Evolutionary conservation across 306 rosid species (phyloP).

Genomic region (Cicer chorassanicum): DNA sequence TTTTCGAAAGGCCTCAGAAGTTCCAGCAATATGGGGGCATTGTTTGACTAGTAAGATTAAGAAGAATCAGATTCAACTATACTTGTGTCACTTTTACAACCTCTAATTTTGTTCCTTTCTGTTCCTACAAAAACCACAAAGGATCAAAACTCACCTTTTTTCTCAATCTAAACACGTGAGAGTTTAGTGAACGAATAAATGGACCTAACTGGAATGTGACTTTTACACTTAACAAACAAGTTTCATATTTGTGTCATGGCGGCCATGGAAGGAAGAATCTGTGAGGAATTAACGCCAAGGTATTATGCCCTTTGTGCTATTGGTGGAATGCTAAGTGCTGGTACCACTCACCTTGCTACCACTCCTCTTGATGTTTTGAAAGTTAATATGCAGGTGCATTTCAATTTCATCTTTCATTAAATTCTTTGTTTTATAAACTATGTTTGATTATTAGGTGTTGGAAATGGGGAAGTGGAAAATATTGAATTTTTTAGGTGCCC

Average conservation of each 20-base stretch:
- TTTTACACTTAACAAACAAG: constrained; percentile 21
- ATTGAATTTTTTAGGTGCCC: background rate
- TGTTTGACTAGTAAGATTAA: background rate
- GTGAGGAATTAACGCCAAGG: constrained; percentile 51
- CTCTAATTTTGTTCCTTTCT: constrained; percentile 29
- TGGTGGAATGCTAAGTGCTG: constrained; percentile 73
- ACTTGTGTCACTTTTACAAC: constrained; percentile 35
- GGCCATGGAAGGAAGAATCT: constrained; percentile 47
- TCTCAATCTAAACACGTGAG: constrained; percentile 29
- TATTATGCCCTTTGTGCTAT: constrained; percentile 60
- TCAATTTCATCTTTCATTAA: background rate
- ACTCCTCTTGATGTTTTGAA: constrained; percentile 68
- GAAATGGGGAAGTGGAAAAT: constrained; percentile 1
- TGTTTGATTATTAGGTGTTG: background rate
- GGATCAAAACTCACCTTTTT: constrained; percentile 17
- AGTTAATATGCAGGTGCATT: constrained; percentile 57
- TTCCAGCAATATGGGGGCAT: constrained; percentile 42
- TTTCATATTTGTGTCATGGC: constrained; percentile 22
- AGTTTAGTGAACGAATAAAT: constrained; percentile 20
- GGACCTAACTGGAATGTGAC: constrained; percentile 20
- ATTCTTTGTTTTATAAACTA: background rate
- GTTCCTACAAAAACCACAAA: constrained; percentile 4
- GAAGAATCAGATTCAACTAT: constrained; percentile 46
- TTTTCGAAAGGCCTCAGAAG: constrained; percentile 33
- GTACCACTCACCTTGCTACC: constrained; percentile 60